Evolutionary conservation across 495 filamentous ascomycete genomes (phyloP), one percentile per base, ranked within the genome.

Genomic region (Neurospora sp.): DNA sequence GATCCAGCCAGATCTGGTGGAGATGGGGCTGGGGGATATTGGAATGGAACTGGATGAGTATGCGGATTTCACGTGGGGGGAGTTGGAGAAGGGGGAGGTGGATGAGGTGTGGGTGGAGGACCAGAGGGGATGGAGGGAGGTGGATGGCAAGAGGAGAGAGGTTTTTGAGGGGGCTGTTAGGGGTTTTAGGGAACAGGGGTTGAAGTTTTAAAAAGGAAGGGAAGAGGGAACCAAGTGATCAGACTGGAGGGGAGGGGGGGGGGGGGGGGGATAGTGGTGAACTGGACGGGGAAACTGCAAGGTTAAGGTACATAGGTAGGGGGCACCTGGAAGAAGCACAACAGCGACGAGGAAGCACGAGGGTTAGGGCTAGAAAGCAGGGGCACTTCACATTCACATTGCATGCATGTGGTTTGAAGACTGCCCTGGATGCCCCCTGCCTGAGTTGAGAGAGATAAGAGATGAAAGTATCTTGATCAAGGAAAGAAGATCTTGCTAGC

Each of bases 21-120:
- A 79, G 9, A 71, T 76, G 72, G 79, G 81, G 37, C 72, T 74
- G 45, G 79, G 74, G 4, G 72, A 81, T 40, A 75, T 82, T 27
- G 91, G 90, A 0, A 91, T 93, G 83, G 88, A 89, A 8, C 74
- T 93, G 8, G 81, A 83, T 2, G 80, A 87, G 72, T 93, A 89
- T 76, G 84, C 79, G 1, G 81, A 89, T 16, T 84, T 89, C 72
- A 85, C 89, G 10, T 91, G 85, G 79, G 76, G 78, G 18, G 86
- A 82, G 10, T 73, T 93, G 69, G 87, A 87, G 4, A 83, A 87
- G 16, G 89, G 89, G 18, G 83, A 86, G 18, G 87, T 87, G 38
- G 79, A 85, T 31, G 73, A 80, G 78, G 79, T 86, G 31, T 74
- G 79, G 35, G 75, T 83, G 0, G 81, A 76, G 6, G 68, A 42